Percentiles rank a stretch among this genome's conserved stretches.
Conservation (phyloP, 2,329 filamentous ascomycete genomes). For the Colletotrichum falcatum region DNA sequence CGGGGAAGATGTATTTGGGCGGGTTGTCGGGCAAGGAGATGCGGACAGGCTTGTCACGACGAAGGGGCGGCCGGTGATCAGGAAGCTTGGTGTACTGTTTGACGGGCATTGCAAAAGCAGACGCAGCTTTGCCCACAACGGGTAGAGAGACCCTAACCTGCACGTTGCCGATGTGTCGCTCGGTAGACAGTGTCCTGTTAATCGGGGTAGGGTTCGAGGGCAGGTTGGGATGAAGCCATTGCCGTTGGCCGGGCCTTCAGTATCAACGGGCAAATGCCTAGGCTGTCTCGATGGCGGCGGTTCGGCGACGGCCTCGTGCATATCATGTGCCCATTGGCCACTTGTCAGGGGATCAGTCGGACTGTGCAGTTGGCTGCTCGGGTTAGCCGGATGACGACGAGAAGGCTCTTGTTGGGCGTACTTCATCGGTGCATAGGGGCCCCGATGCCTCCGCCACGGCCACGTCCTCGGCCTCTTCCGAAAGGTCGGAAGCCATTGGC, state of each 20-base stretch:
- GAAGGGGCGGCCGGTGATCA: slow-evolving; percentile 91
- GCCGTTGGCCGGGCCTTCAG: slow-evolving; percentile 65
- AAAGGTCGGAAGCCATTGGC: slow-evolving; percentile 83
- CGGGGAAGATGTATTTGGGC: slow-evolving; percentile 91
- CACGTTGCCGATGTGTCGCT: slow-evolving; percentile 85
- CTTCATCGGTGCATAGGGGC: slow-evolving; percentile 71
- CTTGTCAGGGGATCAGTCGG: slow-evolving; percentile 73
- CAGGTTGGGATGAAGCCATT: slow-evolving; percentile 67
- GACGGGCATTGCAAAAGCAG: slow-evolving; percentile 80
- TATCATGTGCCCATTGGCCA: slow-evolving; percentile 91
- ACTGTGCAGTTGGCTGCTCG: slow-evolving; percentile 57
- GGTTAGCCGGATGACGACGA: slow-evolving; percentile 31
- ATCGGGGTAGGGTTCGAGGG: slow-evolving; percentile 73
- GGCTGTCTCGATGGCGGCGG: slow-evolving; percentile 55
- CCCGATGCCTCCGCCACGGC: slow-evolving; percentile 67
- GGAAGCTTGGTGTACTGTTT: slow-evolving; percentile 95
- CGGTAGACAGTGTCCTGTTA: slow-evolving; percentile 84
- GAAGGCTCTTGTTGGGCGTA: slow-evolving; percentile 56
- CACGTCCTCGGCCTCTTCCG: slow-evolving; percentile 73
- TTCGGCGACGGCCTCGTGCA: slow-evolving; percentile 79
- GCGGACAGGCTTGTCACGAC: slow-evolving; percentile 95
- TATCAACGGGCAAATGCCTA: slow-evolving; percentile 55
- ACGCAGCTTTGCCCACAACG: slow-evolving; percentile 74
- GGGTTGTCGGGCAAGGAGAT: slow-evolving; percentile 86
- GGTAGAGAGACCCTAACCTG: slow-evolving; percentile 86